phyloP scores from a whole-genome alignment of 108 stramenopile genomes.

The Cyclotella distinguenda region DNA sequence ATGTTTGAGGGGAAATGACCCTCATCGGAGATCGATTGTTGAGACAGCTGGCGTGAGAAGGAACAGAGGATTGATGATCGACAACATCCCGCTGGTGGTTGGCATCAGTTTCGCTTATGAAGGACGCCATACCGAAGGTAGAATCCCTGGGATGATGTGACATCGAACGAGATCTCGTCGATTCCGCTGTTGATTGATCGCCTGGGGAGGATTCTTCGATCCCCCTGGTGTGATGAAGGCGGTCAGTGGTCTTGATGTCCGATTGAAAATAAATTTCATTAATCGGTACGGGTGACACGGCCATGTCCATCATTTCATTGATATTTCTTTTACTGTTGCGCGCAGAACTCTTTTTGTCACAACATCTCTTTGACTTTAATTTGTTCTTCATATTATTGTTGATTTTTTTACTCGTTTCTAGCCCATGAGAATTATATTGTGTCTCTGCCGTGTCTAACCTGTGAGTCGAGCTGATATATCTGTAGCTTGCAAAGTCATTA shows the following conservation, averaged over 20 bases:
- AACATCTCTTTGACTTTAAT: constrained; percentile 33
- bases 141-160: constrained; percentile 1
- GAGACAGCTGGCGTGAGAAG: too few relatives aligned
- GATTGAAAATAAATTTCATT: constrained; percentile 10
- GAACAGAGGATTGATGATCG: too few relatives aligned
- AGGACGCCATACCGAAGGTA: not conserved
- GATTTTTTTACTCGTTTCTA: too few relatives aligned
- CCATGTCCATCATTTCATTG: not conserved
- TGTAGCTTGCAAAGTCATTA: too few relatives aligned
- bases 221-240: not conserved
- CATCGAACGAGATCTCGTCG: constrained; percentile 3
- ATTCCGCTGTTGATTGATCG: constrained; percentile 5
- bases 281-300: constrained; percentile 12
- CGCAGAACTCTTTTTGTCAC: too few relatives aligned
- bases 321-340: constrained; percentile 7
- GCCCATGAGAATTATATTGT: too few relatives aligned
- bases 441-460: too few relatives aligned
- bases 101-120: not conserved
- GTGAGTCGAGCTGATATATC: too few relatives aligned
- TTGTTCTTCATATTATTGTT: too few relatives aligned
- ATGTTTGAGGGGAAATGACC: not conserved
- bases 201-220: not conserved
- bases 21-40: too few relatives aligned
- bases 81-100: too few relatives aligned
- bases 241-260: not conserved